Base-by-base conservation (phyloP, 352 stramenopile genomes). In the Pilasporangium apinafurcum region DNA sequence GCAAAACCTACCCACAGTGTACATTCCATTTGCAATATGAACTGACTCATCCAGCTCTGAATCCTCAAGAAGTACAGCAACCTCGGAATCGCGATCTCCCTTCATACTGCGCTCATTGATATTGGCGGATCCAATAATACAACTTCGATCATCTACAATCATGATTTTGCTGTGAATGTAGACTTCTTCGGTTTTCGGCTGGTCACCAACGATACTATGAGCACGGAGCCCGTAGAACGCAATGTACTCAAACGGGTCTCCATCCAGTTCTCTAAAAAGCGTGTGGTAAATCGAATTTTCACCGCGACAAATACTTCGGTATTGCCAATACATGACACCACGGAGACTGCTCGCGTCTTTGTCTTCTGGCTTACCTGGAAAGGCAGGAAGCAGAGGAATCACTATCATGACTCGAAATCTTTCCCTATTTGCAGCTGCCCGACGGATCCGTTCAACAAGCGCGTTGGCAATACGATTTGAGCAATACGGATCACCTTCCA, bases 161-260 rank as follows among this genome's bases (percentile, higher is more conserved):
- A 94, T 96, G 46, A 95, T 56, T 59, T 96, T 97, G 49, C 70
- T 93, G 64, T 97, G 88, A 17, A 96, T 77, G 51, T 94, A 94
- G 2, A 94, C 65, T 44, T 91, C 64, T 44, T 93, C 81, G 0
- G 81, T 91, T 40, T 73, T 60, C 0, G 77, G 65, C 21, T 72
- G 47, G 8, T 48, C 56, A 37, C 62, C 47, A 8, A 52, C 53
- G 7, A 53, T 60, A 16, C 42, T 68, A 41, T 92, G 73, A 9
- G 72, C 88, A 14, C 79, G 77, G 26, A 94, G 56, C 4, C 79
- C 82, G 36, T 81, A 94, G 45, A 94, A 94, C 9, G 82, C 79
- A 49, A 94, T 86, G 54, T 94, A 94, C 51, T 92, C 83, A 48
- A 91, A 91, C 21, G 78, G 75, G 53, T 93, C 75, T 9, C 68